phyloP scores from a whole-genome alignment of 495 filamentous ascomycete species.

The Aspergillus heteromorphus region DNA sequence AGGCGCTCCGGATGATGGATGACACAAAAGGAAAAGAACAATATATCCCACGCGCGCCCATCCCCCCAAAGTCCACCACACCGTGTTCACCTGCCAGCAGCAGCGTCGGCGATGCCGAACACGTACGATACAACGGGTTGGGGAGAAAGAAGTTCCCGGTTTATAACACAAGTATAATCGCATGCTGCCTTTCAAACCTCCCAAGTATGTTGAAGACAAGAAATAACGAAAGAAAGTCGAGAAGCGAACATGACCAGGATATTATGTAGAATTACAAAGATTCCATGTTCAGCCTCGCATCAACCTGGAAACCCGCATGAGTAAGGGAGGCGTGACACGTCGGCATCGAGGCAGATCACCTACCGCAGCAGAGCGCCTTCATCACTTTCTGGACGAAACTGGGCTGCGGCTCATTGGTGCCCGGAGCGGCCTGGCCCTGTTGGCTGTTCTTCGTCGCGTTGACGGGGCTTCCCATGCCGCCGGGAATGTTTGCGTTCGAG shows the following conservation, averaged over 20 bases:
- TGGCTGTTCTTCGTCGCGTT: conserved; percentile 53
- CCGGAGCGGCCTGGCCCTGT: conserved; percentile 34
- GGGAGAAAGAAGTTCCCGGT: conserved; percentile 14
- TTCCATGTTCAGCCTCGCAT: conserved; percentile 13
- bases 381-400: conserved; percentile 62
- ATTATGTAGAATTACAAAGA: conserved; percentile 23
- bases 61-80: conserved; percentile 12
- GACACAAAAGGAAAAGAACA: conserved; percentile 27
- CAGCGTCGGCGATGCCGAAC: conserved; percentile 15
- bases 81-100: conserved; percentile 19
- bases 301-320: conserved; percentile 32
- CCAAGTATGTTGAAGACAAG: conserved; percentile 10
- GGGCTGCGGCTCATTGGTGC: conserved; percentile 43
- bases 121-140: conserved; percentile 15
- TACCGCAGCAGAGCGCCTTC: conserved; percentile 80
- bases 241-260: conserved; percentile 19
- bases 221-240: conserved; percentile 27
- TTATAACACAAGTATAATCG: conserved; percentile 18
- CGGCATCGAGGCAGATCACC: conserved; percentile 28
- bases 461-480: conserved; percentile 52
- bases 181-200: conserved; percentile 22
- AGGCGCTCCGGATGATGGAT: conserved; percentile 6
- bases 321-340: conserved; percentile 15
- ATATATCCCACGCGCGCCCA: conserved; percentile 15
- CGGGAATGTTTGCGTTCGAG: conserved; percentile 77